Conservation (phyloP, 139 green algal genomes). For the Picochlorum sp. region DNA sequence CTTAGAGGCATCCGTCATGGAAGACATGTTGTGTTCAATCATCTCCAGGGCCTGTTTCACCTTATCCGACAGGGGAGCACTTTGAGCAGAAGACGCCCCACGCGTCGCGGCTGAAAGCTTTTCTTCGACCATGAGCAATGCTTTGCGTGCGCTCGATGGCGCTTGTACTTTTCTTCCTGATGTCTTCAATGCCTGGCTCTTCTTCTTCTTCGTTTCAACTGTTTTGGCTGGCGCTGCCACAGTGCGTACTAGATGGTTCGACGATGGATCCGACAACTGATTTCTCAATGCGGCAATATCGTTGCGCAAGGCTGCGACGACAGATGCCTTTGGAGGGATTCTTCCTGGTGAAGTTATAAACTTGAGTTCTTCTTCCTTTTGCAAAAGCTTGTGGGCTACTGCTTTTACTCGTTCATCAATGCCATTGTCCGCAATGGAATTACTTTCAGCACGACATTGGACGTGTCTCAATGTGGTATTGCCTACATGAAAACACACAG, state of each 20-base stretch:
- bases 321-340: constrained; percentile 1
- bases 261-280: background rate
- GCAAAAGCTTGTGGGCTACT: background rate
- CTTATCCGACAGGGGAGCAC: background rate
- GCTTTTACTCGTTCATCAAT: background rate
- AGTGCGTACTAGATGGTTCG: too few species aligned
- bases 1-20: background rate
- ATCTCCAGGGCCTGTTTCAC: background rate
- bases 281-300: constrained; percentile 4
- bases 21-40: background rate
- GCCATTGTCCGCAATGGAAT: too few species aligned
- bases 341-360: background rate
- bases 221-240: too few species aligned
- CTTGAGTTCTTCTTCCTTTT: constrained; percentile 12
- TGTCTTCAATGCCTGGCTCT: background rate
- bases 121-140: constrained; percentile 3
- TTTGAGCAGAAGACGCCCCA: background rate
- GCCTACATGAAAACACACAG: too few species aligned
- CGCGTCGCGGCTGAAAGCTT: constrained; percentile 1
- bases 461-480: too few species aligned
- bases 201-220: too few species aligned
- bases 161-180: background rate
- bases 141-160: background rate
- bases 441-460: background rate
- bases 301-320: constrained; percentile 6